Percentiles rank a stretch among this genome's conserved stretches.
Evolutionary conservation across 148 eudicot genomes (phyloP).

Genomic region (Cornus controversa): DNA sequence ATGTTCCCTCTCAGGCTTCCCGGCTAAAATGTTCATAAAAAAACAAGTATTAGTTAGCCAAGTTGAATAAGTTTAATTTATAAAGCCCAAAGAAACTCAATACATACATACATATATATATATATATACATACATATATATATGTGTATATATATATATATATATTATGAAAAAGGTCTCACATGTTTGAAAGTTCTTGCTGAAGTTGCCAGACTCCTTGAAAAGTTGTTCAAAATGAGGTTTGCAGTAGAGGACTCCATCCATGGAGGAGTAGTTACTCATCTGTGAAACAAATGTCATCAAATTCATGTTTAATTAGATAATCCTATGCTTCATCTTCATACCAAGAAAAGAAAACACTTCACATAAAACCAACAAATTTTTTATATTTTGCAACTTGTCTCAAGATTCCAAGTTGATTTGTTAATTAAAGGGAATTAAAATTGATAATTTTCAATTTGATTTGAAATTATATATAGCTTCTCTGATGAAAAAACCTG

Average conservation of each 20-base stretch:
- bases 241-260: conserved; percentile 95
- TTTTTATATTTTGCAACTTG: too few species aligned
- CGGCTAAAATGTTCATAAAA: conserved; percentile 26
- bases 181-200: conserved; percentile 88
- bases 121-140: not conserved
- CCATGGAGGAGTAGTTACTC: conserved; percentile 99
- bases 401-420: not conserved
- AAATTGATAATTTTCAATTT: too few species aligned
- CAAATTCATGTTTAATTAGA: not conserved
- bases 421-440: too few species aligned
- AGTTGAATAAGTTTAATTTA: not conserved
- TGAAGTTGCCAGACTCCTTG: conserved; percentile 93
- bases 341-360: too few species aligned
- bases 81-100: too few species aligned
- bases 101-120: too few species aligned
- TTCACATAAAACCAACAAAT: too few species aligned
- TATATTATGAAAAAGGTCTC: not conserved
- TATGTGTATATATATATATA: not conserved
- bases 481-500: too few species aligned
- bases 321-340: too few species aligned
- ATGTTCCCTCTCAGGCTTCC: conserved; percentile 53
- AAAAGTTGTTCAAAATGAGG: conserved; percentile 95
- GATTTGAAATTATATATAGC: too few species aligned
- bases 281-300: conserved; percentile 41
- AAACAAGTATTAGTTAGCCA: conserved; percentile 1